These are phyloP conservation scores for Dioszegia crocea DNA, from an alignment of 768 basidiomycete genomes.

Conservation along the genomic window DNA sequence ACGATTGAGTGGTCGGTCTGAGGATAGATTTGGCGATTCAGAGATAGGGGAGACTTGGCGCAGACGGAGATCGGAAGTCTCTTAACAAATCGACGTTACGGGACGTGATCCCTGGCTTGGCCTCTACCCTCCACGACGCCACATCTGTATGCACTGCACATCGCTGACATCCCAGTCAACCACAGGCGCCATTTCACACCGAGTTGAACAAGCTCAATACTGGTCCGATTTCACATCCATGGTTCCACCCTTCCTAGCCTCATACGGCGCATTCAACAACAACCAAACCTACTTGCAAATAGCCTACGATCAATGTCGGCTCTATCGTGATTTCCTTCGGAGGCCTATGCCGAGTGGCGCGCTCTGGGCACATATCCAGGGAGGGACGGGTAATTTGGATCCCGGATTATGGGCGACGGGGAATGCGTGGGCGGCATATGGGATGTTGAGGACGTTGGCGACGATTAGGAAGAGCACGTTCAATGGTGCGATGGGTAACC, in stretches of 20 bases:
- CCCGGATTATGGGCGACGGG: slow-evolving; percentile 52
- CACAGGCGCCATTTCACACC: slow-evolving; percentile 53
- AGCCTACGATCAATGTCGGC: slow-evolving; percentile 52
- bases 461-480: slow-evolving; percentile 50
- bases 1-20: too few relatives aligned
- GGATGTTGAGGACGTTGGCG: slow-evolving; percentile 52
- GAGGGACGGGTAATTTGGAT: slow-evolving; percentile 36
- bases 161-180: slow-evolving; percentile 25
- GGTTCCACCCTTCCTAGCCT: slow-evolving; percentile 55
- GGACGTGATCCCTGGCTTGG: too few relatives aligned
- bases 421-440: slow-evolving; percentile 54
- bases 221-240: slow-evolving; percentile 51
- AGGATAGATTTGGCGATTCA: too few relatives aligned
- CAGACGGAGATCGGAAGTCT: too few relatives aligned
- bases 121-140: background rate
- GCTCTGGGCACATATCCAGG: slow-evolving; percentile 52
- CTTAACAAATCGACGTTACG: too few relatives aligned
- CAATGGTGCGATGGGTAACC: slow-evolving; percentile 39
- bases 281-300: slow-evolving; percentile 52
- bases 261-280: slow-evolving; percentile 49
- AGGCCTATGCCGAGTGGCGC: slow-evolving; percentile 28
- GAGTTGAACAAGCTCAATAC: slow-evolving; percentile 48
- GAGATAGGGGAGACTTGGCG: too few relatives aligned
- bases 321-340: slow-evolving; percentile 51
- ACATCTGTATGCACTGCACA: background rate